Conservation (phyloP, 352 stramenopile species). For the Phytophthora cajani region DNA sequence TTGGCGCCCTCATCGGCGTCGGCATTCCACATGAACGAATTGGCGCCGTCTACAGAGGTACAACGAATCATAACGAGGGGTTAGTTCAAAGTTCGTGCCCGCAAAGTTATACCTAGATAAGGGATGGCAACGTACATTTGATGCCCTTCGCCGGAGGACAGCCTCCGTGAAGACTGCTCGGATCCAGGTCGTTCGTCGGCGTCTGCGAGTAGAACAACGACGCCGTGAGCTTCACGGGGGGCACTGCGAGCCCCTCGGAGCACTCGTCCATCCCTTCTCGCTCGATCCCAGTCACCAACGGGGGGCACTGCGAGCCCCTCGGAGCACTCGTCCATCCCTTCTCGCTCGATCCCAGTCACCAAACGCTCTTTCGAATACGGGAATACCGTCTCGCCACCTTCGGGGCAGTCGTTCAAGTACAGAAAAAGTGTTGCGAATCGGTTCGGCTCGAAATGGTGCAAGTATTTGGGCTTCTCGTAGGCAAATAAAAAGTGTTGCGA, state of each 20-base stretch:
- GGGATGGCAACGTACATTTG: constrained; percentile 55
- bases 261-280: constrained; percentile 72
- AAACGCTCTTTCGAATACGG: constrained; percentile 72
- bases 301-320: constrained; percentile 68
- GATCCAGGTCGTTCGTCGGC: constrained; percentile 63
- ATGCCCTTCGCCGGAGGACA: constrained; percentile 61
- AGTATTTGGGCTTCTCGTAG: constrained; percentile 55
- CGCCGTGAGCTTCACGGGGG: constrained; percentile 66
- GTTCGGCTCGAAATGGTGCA: constrained; percentile 86
- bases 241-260: constrained; percentile 68
- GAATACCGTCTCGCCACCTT: constrained; percentile 96
- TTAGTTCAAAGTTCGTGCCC: not conserved
- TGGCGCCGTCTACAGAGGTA: constrained; percentile 53
- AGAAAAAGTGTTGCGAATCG: constrained; percentile 95
- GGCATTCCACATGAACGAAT: constrained; percentile 78
- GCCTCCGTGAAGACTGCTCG: constrained; percentile 66
- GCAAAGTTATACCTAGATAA: not conserved
- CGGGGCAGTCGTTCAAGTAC: constrained; percentile 94
- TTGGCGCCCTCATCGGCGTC: constrained; percentile 73
- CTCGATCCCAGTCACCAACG: constrained; percentile 63
- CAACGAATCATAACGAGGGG: constrained; percentile 8
- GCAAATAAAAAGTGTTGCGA: no score
- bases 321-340: constrained; percentile 72
- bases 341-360: constrained; percentile 63
- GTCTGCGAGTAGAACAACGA: constrained; percentile 81